phyloP scores from a whole-genome alignment of 768 basidiomycete species.

The Fomitopsis pulvina region DNA sequence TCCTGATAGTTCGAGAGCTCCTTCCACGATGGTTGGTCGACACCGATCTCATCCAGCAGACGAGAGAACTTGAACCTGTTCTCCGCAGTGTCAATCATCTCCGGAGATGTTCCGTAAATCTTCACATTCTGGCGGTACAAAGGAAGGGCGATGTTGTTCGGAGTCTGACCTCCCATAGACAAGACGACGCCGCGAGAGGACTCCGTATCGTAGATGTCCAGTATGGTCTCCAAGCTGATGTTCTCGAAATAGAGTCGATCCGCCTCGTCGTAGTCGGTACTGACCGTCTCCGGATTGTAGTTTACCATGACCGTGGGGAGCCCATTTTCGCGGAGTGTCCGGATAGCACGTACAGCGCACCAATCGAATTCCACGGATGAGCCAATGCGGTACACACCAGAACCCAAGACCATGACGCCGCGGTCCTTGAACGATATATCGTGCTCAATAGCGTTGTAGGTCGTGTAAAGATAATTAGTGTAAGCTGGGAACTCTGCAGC shows the following conservation, averaged over 20 bases:
- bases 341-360: slow-evolving; percentile 97
- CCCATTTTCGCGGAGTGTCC: slow-evolving; percentile 92
- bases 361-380: slow-evolving; percentile 99
- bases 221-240: slow-evolving; percentile 91
- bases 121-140: slow-evolving; percentile 97
- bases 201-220: slow-evolving; percentile 95
- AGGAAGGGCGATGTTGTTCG: slow-evolving; percentile 96
- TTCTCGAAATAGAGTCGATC: slow-evolving; percentile 99
- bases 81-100: slow-evolving; percentile 99
- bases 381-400: slow-evolving; percentile 97
- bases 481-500: slow-evolving; percentile 98
- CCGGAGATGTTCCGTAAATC: slow-evolving; percentile 97
- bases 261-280: slow-evolving; percentile 98
- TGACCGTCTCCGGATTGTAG: slow-evolving; percentile 99
- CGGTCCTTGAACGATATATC: slow-evolving; percentile 85
- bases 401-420: slow-evolving; percentile 96
- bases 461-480: slow-evolving; percentile 98
- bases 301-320: slow-evolving; percentile 98
- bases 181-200: slow-evolving; percentile 86
- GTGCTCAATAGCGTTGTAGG: slow-evolving; percentile 95
- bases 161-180: slow-evolving; percentile 98
- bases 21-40: slow-evolving; percentile 97
- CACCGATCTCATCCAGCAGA: slow-evolving; percentile 94
- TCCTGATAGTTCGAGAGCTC: slow-evolving; percentile 89
- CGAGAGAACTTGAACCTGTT: slow-evolving; percentile 99